Conservation (phyloP, 352 stramenopile genomes). For the Phytophthora sojae region DNA sequence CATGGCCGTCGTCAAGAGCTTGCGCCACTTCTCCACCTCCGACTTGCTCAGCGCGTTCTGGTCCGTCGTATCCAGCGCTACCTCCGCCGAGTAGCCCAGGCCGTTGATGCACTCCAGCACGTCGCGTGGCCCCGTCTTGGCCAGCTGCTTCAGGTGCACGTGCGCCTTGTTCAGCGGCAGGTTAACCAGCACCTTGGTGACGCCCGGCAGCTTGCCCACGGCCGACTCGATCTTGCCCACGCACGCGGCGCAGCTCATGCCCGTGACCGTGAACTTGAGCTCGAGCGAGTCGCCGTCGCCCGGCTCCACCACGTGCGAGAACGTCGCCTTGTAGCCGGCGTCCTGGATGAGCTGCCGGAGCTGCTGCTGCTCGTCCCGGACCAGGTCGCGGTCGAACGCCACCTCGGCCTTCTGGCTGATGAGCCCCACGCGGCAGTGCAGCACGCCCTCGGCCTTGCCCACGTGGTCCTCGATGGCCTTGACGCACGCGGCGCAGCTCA, state of each 20-base stretch:
- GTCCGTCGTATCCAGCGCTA: constrained; percentile 62
- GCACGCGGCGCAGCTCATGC: constrained; percentile 72
- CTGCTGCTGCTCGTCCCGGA: constrained; percentile 56
- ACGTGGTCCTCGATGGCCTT: constrained; percentile 89
- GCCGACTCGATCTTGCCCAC: constrained; percentile 74
- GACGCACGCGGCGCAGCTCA: constrained; percentile 89
- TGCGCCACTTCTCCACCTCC: constrained; percentile 81
- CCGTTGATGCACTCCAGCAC: constrained; percentile 76
- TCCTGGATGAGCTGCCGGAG: constrained; percentile 74
- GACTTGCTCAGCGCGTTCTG: constrained; percentile 72
- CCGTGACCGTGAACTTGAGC: constrained; percentile 78
- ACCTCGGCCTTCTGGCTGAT: constrained; percentile 90
- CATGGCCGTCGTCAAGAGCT: constrained; percentile 75
- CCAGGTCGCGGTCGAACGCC: constrained; percentile 77
- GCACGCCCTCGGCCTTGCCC: constrained; percentile 62
- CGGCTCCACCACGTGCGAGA: constrained; percentile 78
- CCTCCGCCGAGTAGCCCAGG: constrained; percentile 68
- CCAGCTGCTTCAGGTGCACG: constrained; percentile 84
- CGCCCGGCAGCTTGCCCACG: constrained; percentile 70
- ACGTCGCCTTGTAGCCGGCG: constrained; percentile 82
- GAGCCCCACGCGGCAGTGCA: constrained; percentile 83
- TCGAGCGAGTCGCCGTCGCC: constrained; percentile 83
- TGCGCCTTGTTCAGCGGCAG: constrained; percentile 71
- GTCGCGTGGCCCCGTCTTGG: constrained; percentile 72
- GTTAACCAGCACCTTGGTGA: constrained; percentile 77